Percentiles rank a stretch among this genome's conserved stretches.
phyloP scores from a whole-genome alignment of 1,284 basidiomycete species.

The Coniophora puteana region DNA sequence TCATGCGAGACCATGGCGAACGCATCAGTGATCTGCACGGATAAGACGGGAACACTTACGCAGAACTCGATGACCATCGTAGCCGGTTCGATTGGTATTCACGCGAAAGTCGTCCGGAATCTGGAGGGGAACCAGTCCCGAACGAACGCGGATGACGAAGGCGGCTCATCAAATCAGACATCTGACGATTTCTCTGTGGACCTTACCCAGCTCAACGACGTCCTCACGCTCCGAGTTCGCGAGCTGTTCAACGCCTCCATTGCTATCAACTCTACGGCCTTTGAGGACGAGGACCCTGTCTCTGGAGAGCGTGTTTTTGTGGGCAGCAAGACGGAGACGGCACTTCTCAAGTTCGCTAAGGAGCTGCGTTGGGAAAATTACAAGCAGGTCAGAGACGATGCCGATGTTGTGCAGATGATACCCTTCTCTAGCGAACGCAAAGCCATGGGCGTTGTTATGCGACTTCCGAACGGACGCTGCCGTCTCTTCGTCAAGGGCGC shows the following conservation, averaged over 20 bases:
- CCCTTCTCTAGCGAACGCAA: conserved; percentile 96
- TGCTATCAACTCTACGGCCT: conserved; percentile 94
- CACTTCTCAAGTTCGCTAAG: conserved; percentile 87
- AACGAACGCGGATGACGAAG: conserved; percentile 68
- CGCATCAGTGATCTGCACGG: conserved; percentile 93
- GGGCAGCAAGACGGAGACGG: conserved; percentile 96
- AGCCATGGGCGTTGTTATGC: conserved; percentile 92
- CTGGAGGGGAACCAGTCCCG: conserved; percentile 75
- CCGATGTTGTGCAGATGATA: conserved; percentile 82
- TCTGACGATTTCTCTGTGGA: conserved; percentile 84
- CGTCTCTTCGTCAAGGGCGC: conserved; percentile 92
- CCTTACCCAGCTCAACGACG: conserved; percentile 61
- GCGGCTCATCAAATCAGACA: conserved; percentile 24
- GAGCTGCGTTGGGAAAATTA: conserved; percentile 83
- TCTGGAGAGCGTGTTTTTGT: conserved; percentile 72
- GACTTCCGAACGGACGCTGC: conserved; percentile 51
- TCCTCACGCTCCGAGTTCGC: conserved; percentile 62
- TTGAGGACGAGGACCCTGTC: conserved; percentile 77
- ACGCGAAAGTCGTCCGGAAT: conserved; percentile 87
- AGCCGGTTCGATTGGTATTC: conserved; percentile 90
- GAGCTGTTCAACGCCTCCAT: conserved; percentile 84
- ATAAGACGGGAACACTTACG: conserved; percentile 93
- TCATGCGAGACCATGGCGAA: conserved; percentile 99
- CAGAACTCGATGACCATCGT: conserved; percentile 96
- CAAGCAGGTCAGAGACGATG: conserved; percentile 61